These are phyloP conservation scores for Corylus americana DNA, from an alignment of 306 rosid genomes.

Conservation along the genomic window DNA sequence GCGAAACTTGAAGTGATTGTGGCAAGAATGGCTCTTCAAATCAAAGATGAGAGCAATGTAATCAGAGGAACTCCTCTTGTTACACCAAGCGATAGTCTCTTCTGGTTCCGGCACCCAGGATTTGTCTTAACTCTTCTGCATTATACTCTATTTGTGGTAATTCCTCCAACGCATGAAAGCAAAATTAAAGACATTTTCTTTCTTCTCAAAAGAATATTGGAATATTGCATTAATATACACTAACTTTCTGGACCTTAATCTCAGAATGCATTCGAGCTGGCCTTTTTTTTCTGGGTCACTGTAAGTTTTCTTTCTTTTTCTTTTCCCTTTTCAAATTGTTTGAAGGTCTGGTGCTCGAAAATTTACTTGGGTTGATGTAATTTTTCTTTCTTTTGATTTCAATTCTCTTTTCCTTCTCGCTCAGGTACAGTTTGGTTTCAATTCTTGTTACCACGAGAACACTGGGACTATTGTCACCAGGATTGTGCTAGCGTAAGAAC, in stretches of 20 bases:
- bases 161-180: not conserved
- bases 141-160: conserved; percentile 41
- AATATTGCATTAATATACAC: not conserved
- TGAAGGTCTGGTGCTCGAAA: not conserved
- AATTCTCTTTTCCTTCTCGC: not conserved
- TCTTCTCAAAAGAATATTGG: not conserved
- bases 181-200: not conserved
- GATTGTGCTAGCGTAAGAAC: conserved; percentile 33
- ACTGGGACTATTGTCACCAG: not conserved
- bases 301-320: conserved; percentile 24
- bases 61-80: conserved; percentile 41
- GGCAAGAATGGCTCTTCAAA: conserved; percentile 42
- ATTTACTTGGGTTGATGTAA: not conserved
- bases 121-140: conserved; percentile 37
- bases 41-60: conserved; percentile 32
- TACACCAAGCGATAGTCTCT: conserved; percentile 25
- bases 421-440: conserved; percentile 29
- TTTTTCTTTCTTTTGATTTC: no score
- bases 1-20: conserved; percentile 36
- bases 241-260: not conserved
- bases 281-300: conserved; percentile 39
- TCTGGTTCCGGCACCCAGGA: conserved; percentile 37
- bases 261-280: conserved; percentile 43
- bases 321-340: not conserved
- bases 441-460: conserved; percentile 39